A percentile compares a stretch with the other conserved stretches of the same genome.
Evolutionary conservation across 345 rosid species (phyloP).

Genomic region (Lenwebbia sp.): DNA sequence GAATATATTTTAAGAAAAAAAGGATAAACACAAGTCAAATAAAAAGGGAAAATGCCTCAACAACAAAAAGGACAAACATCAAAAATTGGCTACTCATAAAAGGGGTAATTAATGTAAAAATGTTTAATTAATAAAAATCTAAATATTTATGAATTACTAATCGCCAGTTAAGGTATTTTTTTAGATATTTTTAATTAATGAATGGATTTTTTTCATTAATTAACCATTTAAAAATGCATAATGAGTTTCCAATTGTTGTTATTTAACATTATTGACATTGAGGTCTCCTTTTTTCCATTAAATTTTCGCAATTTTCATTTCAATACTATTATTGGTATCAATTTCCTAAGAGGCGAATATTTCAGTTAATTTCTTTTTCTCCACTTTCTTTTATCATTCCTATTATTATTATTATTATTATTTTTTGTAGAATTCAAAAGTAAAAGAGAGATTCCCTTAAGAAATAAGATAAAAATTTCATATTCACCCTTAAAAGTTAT

Average conservation of each 20-base stretch:
- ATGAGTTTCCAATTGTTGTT: not conserved
- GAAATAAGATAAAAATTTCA: not conserved
- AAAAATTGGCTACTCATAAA: not conserved
- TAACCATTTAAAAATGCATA: not conserved
- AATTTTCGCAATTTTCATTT: not conserved
- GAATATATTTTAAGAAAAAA: not conserved
- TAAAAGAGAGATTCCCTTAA: accelerated
- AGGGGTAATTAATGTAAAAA: not conserved
- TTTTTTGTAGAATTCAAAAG: accelerated
- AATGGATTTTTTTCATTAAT: not conserved
- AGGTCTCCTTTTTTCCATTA: not conserved
- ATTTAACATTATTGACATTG: not conserved
- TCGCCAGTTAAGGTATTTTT: not conserved
- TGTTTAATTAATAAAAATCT: not conserved
- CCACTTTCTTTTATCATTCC: not conserved
- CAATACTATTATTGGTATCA: not conserved
- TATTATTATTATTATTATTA: too few species aligned
- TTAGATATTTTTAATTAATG: not conserved
- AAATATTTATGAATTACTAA: not conserved
- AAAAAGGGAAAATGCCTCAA: not conserved
- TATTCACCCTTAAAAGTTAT: not conserved
- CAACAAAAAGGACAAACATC: not conserved
- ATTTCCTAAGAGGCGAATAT: not conserved
- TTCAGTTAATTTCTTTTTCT: not conserved
- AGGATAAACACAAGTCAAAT: not conserved